Evolutionary conservation across 345 rosid species (phyloP), one percentile per base, ranked within the genome.

Genomic region (Mangifera indica): DNA sequence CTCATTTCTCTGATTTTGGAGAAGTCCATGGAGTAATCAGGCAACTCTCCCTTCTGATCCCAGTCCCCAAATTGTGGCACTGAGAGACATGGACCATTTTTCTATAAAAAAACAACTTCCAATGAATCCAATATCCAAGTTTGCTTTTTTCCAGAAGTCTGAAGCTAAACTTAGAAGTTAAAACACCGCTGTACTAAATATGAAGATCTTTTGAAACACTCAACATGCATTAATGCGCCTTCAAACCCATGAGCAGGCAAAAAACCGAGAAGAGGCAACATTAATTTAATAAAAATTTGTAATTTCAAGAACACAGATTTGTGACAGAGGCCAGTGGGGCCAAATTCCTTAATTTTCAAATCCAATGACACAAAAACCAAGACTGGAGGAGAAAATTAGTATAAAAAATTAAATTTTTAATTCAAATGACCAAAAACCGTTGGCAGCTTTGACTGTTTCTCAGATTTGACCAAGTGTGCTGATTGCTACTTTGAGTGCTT

Each of bases 41-140:
- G 98, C 73, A 95, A 49, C 66, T 75, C 81, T 57, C 98, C 99
- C 84, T 90, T 91, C 80, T 89, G 92, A 60, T 95, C 98, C 98
- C 99, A 95, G 69, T 92, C 97, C 58, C 98, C 99, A 80, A 95
- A 95, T 67, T 91, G 96, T 45, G 99, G 98, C 61, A 95, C 98
- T 65, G 98, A 90, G 69, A 95, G 81, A 98, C 99, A 92, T 49
- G 93, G 96, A 25, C 81, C 81, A 72, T 75, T 83, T 83, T 82
- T 91, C 96, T 92, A 74, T 74, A 70, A 60, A 60, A 40, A 46
- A 25, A 53, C 65, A 51, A 10, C 49, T 55, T 54, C 6, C 26
- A 63, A 21, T 25, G 46, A 60, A 60, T 20, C 0, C n/a, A n/a
- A n/a, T n/a, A n/a, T n/a, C n/a, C 11, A 21, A 3, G 55, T 26